Percentiles rank a stretch among this genome's conserved stretches.
phyloP scores from a whole-genome alignment of 306 rosid species.

The Quercus bicolor region DNA sequence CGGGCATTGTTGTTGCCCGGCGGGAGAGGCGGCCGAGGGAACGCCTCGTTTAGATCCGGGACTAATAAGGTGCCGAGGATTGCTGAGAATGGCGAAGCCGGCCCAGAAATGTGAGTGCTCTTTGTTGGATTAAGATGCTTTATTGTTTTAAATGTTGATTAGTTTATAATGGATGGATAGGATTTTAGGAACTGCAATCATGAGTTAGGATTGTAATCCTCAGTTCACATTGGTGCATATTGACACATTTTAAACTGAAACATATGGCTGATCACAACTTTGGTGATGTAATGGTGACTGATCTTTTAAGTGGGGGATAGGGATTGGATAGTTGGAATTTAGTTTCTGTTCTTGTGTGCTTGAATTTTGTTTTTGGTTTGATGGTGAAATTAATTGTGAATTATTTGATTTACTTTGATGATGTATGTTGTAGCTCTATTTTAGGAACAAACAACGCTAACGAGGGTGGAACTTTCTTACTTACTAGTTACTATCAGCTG shows the following conservation, averaged over 20 bases:
- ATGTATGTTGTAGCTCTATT: background rate
- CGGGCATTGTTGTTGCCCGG: slow-evolving; percentile 73
- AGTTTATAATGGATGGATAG: too few relatives aligned
- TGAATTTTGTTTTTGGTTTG: background rate
- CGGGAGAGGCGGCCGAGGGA: slow-evolving; percentile 97
- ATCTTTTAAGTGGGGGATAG: too few relatives aligned
- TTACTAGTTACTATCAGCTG: too few relatives aligned
- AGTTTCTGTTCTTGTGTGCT: background rate
- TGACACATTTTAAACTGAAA: too few relatives aligned
- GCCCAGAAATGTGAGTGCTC: slow-evolving; percentile 71
- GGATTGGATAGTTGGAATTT: background rate
- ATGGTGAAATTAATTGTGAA: background rate
- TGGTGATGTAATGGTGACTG: too few relatives aligned
- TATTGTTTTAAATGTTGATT: too few relatives aligned
- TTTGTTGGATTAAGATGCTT: background rate
- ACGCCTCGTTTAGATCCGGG: slow-evolving; percentile 80
- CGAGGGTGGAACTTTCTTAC: background rate
- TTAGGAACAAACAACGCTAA: background rate
- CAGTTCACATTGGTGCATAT: too few relatives aligned
- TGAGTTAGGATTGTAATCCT: too few relatives aligned
- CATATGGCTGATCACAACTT: too few relatives aligned
- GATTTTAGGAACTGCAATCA: too few relatives aligned
- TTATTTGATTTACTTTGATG: slow-evolving; percentile 2
- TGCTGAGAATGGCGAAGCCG: slow-evolving; percentile 87
- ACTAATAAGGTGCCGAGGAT: slow-evolving; percentile 82